Conservation (phyloP, 163 green algal genomes). For the Chlamydomonas reinhardtii region DNA sequence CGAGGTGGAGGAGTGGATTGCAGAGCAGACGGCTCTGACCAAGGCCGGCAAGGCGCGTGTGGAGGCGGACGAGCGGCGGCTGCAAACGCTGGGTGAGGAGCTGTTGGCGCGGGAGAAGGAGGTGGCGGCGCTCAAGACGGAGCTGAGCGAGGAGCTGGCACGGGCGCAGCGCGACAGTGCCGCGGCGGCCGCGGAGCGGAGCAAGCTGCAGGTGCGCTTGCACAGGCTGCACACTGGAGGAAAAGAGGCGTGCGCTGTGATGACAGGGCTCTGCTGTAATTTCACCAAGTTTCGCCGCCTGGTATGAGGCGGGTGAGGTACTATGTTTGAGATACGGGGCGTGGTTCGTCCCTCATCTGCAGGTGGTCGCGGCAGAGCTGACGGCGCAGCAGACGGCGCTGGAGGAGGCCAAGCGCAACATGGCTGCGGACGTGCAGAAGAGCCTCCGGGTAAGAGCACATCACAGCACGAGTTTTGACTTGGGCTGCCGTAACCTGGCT, state of each 20-base stretch:
- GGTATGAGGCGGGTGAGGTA: too few species aligned
- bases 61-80: conserved; percentile 46
- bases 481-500: background rate
- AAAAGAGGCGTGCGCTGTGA: too few species aligned
- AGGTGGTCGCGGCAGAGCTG: conserved; percentile 53
- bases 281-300: too few species aligned
- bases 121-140: conserved; percentile 46
- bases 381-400: conserved; percentile 60
- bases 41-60: conserved; percentile 19
- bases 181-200: conserved; percentile 13
- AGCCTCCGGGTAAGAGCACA: conserved; percentile 25
- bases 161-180: conserved; percentile 20
- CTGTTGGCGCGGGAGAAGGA: conserved; percentile 59
- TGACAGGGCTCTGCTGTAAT: too few species aligned
- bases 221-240: too few species aligned
- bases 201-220: conserved; percentile 33
- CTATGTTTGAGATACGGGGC: background rate
- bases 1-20: conserved; percentile 50
- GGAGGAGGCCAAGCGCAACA: conserved; percentile 60
- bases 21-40: conserved; percentile 35
- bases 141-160: conserved; percentile 40
- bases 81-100: conserved; percentile 42
- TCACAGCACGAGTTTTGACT: too few species aligned
- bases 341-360: background rate
- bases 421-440: conserved; percentile 54